A percentile compares a stretch with the other conserved stretches of the same genome.
These are phyloP conservation scores for Anethum foeniculum DNA, from an alignment of 140 eudicot species.

Conservation along the genomic window DNA sequence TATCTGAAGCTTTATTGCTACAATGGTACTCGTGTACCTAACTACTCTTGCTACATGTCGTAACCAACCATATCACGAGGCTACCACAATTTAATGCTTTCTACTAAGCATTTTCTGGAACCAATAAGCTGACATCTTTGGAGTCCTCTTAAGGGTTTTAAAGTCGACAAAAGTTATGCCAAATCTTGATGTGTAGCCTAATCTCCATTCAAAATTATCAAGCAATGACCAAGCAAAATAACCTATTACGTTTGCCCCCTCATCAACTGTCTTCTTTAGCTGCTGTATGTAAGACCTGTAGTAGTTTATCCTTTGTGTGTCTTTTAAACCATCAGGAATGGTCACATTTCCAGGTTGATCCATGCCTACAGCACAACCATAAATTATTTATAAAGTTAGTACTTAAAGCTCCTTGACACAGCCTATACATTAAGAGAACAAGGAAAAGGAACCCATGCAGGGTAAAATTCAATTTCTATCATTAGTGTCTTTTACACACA, in stretches of 20 bases:
- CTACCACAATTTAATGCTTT: not conserved
- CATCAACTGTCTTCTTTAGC: conserved; percentile 10
- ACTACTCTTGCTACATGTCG: not conserved
- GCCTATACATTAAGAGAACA: not conserved
- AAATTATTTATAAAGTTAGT: not conserved
- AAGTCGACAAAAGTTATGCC: conserved; percentile 25
- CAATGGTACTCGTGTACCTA: not conserved
- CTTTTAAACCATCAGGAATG: conserved; percentile 49
- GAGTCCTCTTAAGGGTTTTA: conserved; percentile 20
- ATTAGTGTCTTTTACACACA: not conserved
- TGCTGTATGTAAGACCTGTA: conserved; percentile 32
- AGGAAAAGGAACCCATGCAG: too few relatives aligned
- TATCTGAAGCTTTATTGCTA: not conserved
- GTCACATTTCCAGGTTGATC: conserved; percentile 86
- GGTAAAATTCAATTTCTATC: not conserved
- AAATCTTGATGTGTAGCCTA: conserved; percentile 24
- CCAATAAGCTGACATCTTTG: conserved; percentile 25
- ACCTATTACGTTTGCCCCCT: conserved; percentile 22
- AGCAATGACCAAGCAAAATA: conserved; percentile 28
- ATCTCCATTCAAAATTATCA: conserved; percentile 30
- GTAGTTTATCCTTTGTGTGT: conserved; percentile 58
- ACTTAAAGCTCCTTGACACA: conserved; percentile 5
- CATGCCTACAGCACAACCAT: conserved; percentile 50
- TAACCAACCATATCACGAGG: not conserved
- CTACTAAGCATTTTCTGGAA: conserved; percentile 17